These are phyloP conservation scores for Hypholoma fasciculare DNA, from an alignment of 768 basidiomycete species.

Conservation along the genomic window DNA sequence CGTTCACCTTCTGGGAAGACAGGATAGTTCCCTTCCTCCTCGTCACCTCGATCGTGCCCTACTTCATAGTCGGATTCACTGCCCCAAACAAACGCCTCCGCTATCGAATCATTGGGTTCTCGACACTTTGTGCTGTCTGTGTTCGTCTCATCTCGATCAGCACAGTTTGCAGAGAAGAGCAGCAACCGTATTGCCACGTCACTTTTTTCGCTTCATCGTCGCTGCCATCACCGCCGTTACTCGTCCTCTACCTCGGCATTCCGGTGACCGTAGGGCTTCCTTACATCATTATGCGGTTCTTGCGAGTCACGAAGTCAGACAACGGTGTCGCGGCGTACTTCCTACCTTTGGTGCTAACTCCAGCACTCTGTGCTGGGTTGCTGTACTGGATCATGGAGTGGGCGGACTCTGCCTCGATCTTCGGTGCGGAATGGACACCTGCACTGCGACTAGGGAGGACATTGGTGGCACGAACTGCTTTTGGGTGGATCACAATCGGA, in stretches of 20 bases:
- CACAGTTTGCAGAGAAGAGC: slow-evolving; percentile 94
- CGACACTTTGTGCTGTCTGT: slow-evolving; percentile 61
- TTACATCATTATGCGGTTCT: slow-evolving; percentile 48
- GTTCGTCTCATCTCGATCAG: slow-evolving; percentile 77
- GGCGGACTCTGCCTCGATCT: slow-evolving; percentile 54
- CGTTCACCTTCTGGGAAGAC: slow-evolving; percentile 98
- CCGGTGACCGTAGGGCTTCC: slow-evolving; percentile 60
- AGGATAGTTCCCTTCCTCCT: slow-evolving; percentile 74
- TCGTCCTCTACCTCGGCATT: slow-evolving; percentile 57
- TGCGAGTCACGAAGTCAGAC: slow-evolving; percentile 72
- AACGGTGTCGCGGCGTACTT: slow-evolving; percentile 68
- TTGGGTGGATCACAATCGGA: slow-evolving; percentile 50
- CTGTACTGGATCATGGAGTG: slow-evolving; percentile 84
- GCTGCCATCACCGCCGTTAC: slow-evolving; percentile 61
- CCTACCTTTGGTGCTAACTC: slow-evolving; percentile 57
- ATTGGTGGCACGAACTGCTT: slow-evolving; percentile 55
- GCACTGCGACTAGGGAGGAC: slow-evolving; percentile 57
- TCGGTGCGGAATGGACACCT: slow-evolving; percentile 40
- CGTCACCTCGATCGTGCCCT: slow-evolving; percentile 61
- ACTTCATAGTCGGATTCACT: slow-evolving; percentile 57
- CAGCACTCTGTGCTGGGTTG: slow-evolving; percentile 58
- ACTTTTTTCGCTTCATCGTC: slow-evolving; percentile 85
- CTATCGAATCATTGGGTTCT: slow-evolving; percentile 73
- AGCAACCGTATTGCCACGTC: slow-evolving; percentile 84
- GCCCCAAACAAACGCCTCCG: slow-evolving; percentile 73